Conservation (phyloP, 345 rosid genomes). For the Chamaenerion angustifolium region DNA sequence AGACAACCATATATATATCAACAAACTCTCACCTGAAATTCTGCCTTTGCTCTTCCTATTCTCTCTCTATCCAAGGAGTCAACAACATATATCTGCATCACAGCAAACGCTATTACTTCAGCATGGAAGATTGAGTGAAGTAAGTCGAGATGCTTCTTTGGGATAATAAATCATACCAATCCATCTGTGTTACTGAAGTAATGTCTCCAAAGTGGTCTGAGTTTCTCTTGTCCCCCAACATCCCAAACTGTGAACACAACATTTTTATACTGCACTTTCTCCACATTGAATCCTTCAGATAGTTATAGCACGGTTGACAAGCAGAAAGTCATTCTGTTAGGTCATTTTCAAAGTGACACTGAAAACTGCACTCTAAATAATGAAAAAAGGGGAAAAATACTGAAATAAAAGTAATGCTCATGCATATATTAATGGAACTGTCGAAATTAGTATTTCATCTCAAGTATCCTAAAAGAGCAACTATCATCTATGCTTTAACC, state of each 20-base stretch:
- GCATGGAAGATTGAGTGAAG: too few relatives aligned
- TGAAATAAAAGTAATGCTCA: too few relatives aligned
- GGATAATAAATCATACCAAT: conserved; percentile 31
- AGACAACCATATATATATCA: conserved; percentile 7
- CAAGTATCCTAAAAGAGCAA: too few relatives aligned
- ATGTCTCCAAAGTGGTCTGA: conserved; percentile 98
- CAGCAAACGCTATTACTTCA: neutral
- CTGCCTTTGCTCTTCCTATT: conserved; percentile 76
- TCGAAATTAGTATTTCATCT: too few relatives aligned
- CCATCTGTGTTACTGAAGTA: conserved; percentile 98
- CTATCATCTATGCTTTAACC: too few relatives aligned
- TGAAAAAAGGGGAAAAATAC: too few relatives aligned
- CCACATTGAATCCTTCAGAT: conserved; percentile 87
- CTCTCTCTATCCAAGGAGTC: conserved; percentile 98
- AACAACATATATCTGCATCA: conserved; percentile 78
- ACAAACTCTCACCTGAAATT: conserved; percentile 60
- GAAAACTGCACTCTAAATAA: too few relatives aligned
- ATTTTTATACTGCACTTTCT: conserved; percentile 99
- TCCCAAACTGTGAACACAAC: conserved; percentile 99
- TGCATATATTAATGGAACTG: too few relatives aligned
- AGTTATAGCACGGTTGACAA: neutral
- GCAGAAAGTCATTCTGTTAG: too few relatives aligned
- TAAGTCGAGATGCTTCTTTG: too few relatives aligned
- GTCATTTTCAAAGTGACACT: too few relatives aligned
- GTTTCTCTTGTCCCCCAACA: conserved; percentile 96